phyloP scores from a whole-genome alignment of 371 early-diverging fungal species.

The Rhizopus sp. region DNA sequence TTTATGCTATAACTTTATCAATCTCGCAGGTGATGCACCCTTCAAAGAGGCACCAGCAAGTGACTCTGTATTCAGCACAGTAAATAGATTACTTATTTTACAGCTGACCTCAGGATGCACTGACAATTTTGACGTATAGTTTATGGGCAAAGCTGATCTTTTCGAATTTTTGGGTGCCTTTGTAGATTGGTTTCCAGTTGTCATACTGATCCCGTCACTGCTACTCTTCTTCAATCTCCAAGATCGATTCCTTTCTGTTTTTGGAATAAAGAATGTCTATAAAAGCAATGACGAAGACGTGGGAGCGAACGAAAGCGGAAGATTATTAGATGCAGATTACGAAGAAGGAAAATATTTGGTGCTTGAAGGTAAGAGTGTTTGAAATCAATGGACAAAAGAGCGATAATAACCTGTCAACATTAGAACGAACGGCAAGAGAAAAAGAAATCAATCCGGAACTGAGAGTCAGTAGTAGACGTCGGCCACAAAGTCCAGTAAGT shows the following conservation, averaged over 20 bases:
- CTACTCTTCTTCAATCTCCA: conserved; percentile 80
- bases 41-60: conserved; percentile 37
- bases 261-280: conserved; percentile 63
- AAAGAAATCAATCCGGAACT: conserved; percentile 31
- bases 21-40: conserved; percentile 47
- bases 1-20: conserved; percentile 92
- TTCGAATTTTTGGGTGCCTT: conserved; percentile 90
- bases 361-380: conserved; percentile 30
- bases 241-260: conserved; percentile 71
- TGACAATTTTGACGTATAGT: conserved; percentile 31
- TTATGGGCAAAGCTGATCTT: conserved; percentile 85
- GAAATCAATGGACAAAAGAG: not conserved
- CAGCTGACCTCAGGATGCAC: not conserved
- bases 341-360: conserved; percentile 52
- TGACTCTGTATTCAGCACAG: conserved; percentile 49
- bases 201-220: conserved; percentile 78
- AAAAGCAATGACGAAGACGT: conserved; percentile 55
- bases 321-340: conserved; percentile 36
- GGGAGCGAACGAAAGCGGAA: conserved; percentile 36
- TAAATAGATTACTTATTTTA: conserved; percentile 11
- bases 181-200: conserved; percentile 84
- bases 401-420: not conserved
- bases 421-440: conserved; percentile 35
- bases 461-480: conserved; percentile 17
- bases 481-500: conserved; percentile 28